Percentiles rank a stretch among this genome's conserved stretches.
These are phyloP conservation scores for Blastobotrys serpentis DNA, from an alignment of 1,139 yeast genomes.

Conservation along the genomic window DNA sequence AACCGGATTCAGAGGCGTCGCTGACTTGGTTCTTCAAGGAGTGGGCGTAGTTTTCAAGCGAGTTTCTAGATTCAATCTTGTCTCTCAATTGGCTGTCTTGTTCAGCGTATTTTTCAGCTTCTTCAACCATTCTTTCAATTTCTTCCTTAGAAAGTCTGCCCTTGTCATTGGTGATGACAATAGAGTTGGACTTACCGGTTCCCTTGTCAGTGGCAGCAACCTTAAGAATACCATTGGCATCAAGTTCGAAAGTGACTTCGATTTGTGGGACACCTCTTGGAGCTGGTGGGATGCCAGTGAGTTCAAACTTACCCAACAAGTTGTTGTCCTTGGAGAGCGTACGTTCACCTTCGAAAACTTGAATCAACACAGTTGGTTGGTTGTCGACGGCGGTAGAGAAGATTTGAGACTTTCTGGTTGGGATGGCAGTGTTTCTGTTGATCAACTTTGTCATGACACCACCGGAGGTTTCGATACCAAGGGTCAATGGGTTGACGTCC, in stretches of 20 bases:
- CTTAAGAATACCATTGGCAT: slow-evolving; percentile 90
- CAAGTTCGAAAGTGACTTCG: slow-evolving; percentile 91
- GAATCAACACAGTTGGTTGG: slow-evolving; percentile 91
- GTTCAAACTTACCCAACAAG: slow-evolving; percentile 89
- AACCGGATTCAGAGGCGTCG: slow-evolving; percentile 60
- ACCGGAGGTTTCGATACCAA: slow-evolving; percentile 94
- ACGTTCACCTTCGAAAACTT: slow-evolving; percentile 94
- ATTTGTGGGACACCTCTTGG: slow-evolving; percentile 98
- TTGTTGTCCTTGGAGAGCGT: slow-evolving; percentile 91
- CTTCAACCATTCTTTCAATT: slow-evolving; percentile 92
- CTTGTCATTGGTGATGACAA: slow-evolving; percentile 88
- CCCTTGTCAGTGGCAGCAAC: slow-evolving; percentile 95
- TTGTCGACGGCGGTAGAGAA: slow-evolving; percentile 92
- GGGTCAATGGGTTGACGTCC: slow-evolving; percentile 85
- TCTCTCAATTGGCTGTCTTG: slow-evolving; percentile 81
- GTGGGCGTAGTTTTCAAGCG: slow-evolving; percentile 88
- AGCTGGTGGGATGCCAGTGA: slow-evolving; percentile 91
- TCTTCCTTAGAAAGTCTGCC: slow-evolving; percentile 90
- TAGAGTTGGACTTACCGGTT: slow-evolving; percentile 85
- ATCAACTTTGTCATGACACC: slow-evolving; percentile 92
- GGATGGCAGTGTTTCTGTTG: slow-evolving; percentile 89
- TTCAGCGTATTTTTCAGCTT: slow-evolving; percentile 82
- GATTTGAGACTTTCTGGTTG: slow-evolving; percentile 93
- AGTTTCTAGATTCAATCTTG: slow-evolving; percentile 80
- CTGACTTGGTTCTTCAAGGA: slow-evolving; percentile 78